Evolutionary conservation across 148 eudicot genomes (phyloP), one percentile per base, ranked within the genome.

Genomic region (Vaccinium vitisidaea): DNA sequence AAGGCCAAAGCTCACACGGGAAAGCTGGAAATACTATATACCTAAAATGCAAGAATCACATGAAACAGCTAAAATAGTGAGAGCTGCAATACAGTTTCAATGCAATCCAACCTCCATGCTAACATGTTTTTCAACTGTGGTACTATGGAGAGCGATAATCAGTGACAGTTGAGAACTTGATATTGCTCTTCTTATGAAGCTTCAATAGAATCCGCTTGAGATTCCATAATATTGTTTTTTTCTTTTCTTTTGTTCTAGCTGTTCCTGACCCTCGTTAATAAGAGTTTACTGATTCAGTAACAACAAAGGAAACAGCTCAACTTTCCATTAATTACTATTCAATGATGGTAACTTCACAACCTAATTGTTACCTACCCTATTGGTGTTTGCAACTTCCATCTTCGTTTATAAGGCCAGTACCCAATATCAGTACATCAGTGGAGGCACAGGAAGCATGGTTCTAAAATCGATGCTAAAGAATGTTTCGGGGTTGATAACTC

Each of bases 1-100:
- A 23, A 81, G 53, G 48, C 55, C 83, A 81, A 23, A 81, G 36
- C 61, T 82, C 63, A 82, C 58, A 48, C 5, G 48, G 75, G 9
- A 49, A 49, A 25, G n/a, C 19, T 75, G 19, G 61, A 82, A 82
- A 50, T 25, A 50, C 16, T 25, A 25, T 15, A n/a, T 15, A 49
- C 18, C 52, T 14, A 69, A 27, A 21, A 27, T 49, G 25, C 77
- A 48, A 25, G 19, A n/a, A 69, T 4, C 49, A 53, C 5, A 53
- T 53, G 56, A 2, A 36, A 18, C 69, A 27, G 27, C 32, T 16
- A 9, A 55, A 78, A 15, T 27, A 78, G 56, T 78, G 36, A 77
- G 80, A 77, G 80, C 58, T 77, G 23, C 11, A 77, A 25, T 75
- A 11, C 48, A 21, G 13, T 69, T 21, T 10, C 14, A 19, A 43